Conservation (phyloP, 495 filamentous ascomycete genomes). For the Hypoxylon crocopeplum region DNA sequence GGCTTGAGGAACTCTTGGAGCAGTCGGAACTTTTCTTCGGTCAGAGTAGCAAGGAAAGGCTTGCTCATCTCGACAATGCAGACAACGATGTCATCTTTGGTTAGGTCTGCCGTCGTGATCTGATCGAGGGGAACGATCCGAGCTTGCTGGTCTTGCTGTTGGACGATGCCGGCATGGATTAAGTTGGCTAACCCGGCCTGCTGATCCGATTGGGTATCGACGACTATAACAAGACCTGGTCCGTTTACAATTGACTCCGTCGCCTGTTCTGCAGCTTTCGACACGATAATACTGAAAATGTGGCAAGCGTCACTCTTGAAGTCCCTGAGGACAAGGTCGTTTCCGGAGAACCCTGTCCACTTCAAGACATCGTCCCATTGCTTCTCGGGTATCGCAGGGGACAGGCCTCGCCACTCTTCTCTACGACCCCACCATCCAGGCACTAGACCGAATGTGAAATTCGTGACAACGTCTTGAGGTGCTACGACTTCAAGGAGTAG, state of each 20-base stretch:
- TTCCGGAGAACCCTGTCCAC: constrained; percentile 51
- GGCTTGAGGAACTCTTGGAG: constrained; percentile 47
- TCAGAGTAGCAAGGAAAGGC: constrained; percentile 51
- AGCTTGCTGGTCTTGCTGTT: constrained; percentile 10
- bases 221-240: constrained; percentile 14
- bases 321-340: constrained; percentile 46
- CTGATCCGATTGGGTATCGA: constrained; percentile 22
- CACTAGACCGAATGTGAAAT: constrained; percentile 51
- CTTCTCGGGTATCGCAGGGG: constrained; percentile 44
- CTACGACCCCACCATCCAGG: constrained; percentile 60
- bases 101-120: constrained; percentile 9
- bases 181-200: constrained; percentile 23
- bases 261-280: constrained; percentile 17
- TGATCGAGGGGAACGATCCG: constrained; percentile 21
- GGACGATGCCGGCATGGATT: constrained; percentile 1
- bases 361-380: constrained; percentile 51
- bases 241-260: constrained; percentile 3
- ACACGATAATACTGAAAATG: background rate
- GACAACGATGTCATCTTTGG: constrained; percentile 44
- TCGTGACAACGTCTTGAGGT: constrained; percentile 39
- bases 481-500: constrained; percentile 45
- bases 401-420: constrained; percentile 35
- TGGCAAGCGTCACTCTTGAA: constrained; percentile 33
- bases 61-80: constrained; percentile 54
- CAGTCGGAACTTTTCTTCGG: constrained; percentile 33